Percentiles rank a stretch among this genome's conserved stretches.
Evolutionary conservation across 2,329 filamentous ascomycete species (phyloP).

Genomic region (Hymenoscyphus scutula): DNA sequence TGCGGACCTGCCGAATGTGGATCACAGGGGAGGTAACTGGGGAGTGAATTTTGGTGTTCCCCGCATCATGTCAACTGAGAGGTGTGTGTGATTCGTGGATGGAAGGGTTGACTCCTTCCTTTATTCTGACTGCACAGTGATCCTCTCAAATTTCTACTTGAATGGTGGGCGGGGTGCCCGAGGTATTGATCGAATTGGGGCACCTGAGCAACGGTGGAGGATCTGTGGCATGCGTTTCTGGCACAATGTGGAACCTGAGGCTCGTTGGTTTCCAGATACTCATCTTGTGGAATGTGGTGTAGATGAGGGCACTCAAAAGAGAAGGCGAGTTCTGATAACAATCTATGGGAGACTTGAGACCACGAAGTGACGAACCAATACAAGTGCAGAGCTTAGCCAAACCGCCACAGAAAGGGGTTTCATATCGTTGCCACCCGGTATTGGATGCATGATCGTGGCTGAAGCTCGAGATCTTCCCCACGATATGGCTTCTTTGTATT

Average conservation of each 20-base stretch:
- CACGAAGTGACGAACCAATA: background rate
- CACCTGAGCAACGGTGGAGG: background rate
- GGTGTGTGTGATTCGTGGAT: background rate
- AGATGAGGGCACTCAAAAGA: too few species aligned
- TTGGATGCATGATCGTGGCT: background rate
- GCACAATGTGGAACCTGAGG: background rate
- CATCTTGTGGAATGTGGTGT: background rate
- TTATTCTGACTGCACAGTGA: background rate
- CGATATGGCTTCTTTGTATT: background rate
- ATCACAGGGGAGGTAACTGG: background rate
- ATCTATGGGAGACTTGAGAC: background rate
- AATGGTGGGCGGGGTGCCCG: slow-evolving; percentile 2
- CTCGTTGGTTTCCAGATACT: background rate
- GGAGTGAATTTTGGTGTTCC: background rate
- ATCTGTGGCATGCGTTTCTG: slow-evolving; percentile 2
- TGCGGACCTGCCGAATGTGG: slow-evolving; percentile 4
- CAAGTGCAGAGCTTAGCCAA: background rate
- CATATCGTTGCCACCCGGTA: background rate
- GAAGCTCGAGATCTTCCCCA: slow-evolving; percentile 1
- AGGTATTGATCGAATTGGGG: background rate
- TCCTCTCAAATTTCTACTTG: background rate
- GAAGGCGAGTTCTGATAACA: background rate
- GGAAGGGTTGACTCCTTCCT: background rate
- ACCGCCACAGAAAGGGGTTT: background rate
- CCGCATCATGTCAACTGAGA: slow-evolving; percentile 6